Evolutionary conservation across 331 rosid genomes (phyloP), one percentile per base, ranked within the genome.

Genomic region (Arachis monticola): DNA sequence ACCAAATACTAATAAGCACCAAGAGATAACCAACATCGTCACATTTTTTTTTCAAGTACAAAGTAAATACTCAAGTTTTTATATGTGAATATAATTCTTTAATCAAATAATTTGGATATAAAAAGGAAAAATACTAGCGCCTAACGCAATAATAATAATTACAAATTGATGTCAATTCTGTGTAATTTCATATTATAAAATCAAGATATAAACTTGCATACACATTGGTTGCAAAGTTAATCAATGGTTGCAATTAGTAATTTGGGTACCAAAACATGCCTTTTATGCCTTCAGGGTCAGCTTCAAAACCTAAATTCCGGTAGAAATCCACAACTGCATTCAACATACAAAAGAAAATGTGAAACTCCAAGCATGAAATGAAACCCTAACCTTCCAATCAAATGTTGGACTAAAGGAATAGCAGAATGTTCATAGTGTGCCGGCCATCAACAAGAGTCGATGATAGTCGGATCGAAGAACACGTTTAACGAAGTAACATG

Each of bases 181-280:
- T 53, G 55, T 55, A 31, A 14, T 55, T 17, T 64, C 41, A 87
- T 69, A 14, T 57, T 70, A 52, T 64, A 14, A 35, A 35, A 22
- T 31, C 63, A 35, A 13, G 7, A 5, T 27, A 9, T 41, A 59
- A 56, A 60, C 67, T 72, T 42, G 50, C 67, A 27, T 31, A 64
- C 41, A 66, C 79, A 64, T 70, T 45, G 67, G 60, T 69, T 31
- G 57, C 71, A 65, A 81, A 48, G 66, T 12, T 8, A 70, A 17
- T 59, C 48, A 59, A 46, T 27, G 47, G 77, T 65, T 50, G 73
- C 14, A 60, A 58, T 74, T 75, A 92, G 53, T 76, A 79, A 72
- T 81, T 90, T 10, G 99, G 97, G 80, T 95, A 84, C 97, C 99
- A 92, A 75, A 95, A 90, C 99, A 95, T 92, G 75, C 97, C 99